Evolutionary conservation across 306 rosid species (phyloP).

Genomic region (Argentina anserina): DNA sequence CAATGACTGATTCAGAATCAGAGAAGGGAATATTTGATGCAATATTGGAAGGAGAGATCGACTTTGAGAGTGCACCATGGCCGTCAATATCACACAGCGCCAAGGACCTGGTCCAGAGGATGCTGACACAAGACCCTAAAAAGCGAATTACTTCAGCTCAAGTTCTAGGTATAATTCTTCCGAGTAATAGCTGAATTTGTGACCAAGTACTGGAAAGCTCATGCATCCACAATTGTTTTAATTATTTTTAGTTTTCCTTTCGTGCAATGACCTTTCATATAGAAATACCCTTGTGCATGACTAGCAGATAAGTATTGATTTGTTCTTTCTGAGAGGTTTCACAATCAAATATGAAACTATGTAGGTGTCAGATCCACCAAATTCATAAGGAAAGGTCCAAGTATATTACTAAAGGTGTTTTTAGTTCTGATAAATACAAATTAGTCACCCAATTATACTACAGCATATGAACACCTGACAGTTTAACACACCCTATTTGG

Average conservation of each 20-base stretch:
- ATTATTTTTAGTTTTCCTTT: neutral
- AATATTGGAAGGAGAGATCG: constrained; percentile 67
- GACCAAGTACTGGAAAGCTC: neutral
- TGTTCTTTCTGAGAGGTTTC: neutral
- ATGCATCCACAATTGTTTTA: constrained; percentile 2
- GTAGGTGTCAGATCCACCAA: neutral
- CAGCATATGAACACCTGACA: neutral
- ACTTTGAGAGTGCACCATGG: constrained; percentile 78
- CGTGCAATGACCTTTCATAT: neutral
- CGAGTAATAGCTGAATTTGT: neutral
- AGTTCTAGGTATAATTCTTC: constrained; percentile 61
- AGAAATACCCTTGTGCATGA: neutral
- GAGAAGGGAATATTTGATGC: constrained; percentile 90
- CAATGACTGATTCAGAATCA: constrained; percentile 44
- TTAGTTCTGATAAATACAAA: neutral
- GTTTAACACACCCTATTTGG: neutral
- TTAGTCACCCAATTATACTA: neutral
- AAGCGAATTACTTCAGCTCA: constrained; percentile 67
- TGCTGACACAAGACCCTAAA: constrained; percentile 80
- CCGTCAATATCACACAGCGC: constrained; percentile 77
- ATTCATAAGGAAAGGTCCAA: neutral
- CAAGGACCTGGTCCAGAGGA: constrained; percentile 72
- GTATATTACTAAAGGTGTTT: neutral
- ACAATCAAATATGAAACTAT: neutral
- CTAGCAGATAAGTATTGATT: neutral